Percentiles rank a stretch among this genome's conserved stretches.
Conservation (phyloP, 768 basidiomycete genomes). For the Calocybe indica region DNA sequence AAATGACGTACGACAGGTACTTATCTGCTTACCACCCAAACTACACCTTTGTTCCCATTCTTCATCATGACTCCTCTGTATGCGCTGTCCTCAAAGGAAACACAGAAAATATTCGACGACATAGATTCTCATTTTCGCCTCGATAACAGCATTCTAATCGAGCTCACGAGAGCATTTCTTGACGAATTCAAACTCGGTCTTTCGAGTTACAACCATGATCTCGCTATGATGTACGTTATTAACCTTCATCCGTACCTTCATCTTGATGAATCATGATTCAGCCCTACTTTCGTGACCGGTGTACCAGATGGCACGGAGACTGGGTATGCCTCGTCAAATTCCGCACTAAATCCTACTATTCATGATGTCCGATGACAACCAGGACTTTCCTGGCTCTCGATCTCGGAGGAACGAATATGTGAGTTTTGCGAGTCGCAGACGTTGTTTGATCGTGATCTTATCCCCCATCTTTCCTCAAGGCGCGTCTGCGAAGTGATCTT, state of each 20-base stretch:
- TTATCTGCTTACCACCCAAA: conserved; percentile 5
- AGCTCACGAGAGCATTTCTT: conserved; percentile 76
- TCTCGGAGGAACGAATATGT: conserved; percentile 97
- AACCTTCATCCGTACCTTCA: neutral
- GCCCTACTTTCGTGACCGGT: conserved; percentile 92
- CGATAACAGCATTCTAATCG: conserved; percentile 48
- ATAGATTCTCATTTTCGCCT: conserved; percentile 75
- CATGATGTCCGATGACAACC: conserved; percentile 4
- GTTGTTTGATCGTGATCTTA: conserved; percentile 6
- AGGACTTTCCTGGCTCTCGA: conserved; percentile 96
- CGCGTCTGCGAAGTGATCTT: conserved; percentile 93
- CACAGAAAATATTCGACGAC: conserved; percentile 48
- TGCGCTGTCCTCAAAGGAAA: conserved; percentile 33
- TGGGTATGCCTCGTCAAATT: conserved; percentile 50
- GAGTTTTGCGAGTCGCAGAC: conserved; percentile 21
- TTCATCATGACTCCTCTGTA: conserved; percentile 36
- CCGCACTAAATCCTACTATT: neutral
- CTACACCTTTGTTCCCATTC: conserved; percentile 12
- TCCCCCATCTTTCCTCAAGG: conserved; percentile 31
- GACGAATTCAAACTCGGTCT: conserved; percentile 77
- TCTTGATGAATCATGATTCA: conserved; percentile 23
- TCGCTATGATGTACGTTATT: conserved; percentile 86
- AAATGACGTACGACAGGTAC: conserved; percentile 23
- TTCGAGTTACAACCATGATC: conserved; percentile 62
- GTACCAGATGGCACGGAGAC: conserved; percentile 93